A percentile compares a stretch with the other conserved stretches of the same genome.
phyloP scores from a whole-genome alignment of 805 yeast species.

The Myxozyma melibiosi region DNA sequence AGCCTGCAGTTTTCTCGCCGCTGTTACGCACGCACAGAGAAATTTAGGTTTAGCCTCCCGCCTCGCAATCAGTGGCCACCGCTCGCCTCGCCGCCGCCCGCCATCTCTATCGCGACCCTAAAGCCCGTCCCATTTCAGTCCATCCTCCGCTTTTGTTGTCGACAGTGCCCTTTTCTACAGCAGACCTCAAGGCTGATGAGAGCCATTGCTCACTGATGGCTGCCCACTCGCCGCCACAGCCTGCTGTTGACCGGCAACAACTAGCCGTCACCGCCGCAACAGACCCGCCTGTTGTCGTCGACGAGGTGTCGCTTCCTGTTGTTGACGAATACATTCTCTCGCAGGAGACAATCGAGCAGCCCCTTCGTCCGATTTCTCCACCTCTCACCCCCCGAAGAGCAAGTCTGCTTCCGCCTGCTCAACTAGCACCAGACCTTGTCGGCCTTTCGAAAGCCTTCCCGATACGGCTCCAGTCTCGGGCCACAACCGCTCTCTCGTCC shows the following conservation, averaged over 20 bases:
- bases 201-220: conserved; percentile 13
- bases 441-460: conserved; percentile 29
- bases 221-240: conserved; percentile 13
- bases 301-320: conserved; percentile 14
- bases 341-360: conserved; percentile 20
- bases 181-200: conserved; percentile 10
- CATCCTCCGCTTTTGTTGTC: not conserved
- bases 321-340: conserved; percentile 30
- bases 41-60: no score
- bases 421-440: conserved; percentile 18
- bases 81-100: not conserved
- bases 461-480: conserved; percentile 34
- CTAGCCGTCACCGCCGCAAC: conserved; percentile 21
- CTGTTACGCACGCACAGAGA: no score
- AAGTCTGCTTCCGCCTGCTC: conserved; percentile 3
- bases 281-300: conserved; percentile 20
- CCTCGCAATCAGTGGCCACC: no score
- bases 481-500: conserved; percentile 36
- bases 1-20: no score
- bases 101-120: no score
- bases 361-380: conserved; percentile 2
- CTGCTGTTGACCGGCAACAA: conserved; percentile 12
- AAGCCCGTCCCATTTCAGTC: not conserved
- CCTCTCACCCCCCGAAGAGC: not conserved
- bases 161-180: not conserved